Percentiles rank a stretch among this genome's conserved stretches.
These are phyloP conservation scores for Epichloe festucae DNA, from an alignment of 2,329 filamentous ascomycete species.

Conservation along the genomic window DNA sequence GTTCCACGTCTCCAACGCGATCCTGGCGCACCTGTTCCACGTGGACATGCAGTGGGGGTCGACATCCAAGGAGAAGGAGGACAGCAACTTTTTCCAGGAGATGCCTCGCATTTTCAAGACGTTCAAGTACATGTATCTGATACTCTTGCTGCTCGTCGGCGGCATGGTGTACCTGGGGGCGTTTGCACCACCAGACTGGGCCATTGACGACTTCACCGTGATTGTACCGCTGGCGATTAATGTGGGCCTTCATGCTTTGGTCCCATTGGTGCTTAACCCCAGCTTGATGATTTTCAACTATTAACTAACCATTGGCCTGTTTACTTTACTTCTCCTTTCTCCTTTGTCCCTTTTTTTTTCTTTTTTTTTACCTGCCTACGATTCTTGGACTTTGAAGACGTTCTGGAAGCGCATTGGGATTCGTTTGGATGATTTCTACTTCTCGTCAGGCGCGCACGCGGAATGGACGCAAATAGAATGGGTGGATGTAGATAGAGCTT, in stretches of 20 bases:
- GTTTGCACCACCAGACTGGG: slow-evolving; percentile 40
- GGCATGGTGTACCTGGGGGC: slow-evolving; percentile 36
- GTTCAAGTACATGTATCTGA: slow-evolving; percentile 40
- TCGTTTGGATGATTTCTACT: no score
- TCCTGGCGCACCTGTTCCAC: slow-evolving; percentile 29
- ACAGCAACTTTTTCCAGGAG: slow-evolving; percentile 43
- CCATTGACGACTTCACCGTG: slow-evolving; percentile 42
- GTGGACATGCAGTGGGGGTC: slow-evolving; percentile 36
- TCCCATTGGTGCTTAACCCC: slow-evolving; percentile 49
- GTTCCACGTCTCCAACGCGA: slow-evolving; percentile 27
- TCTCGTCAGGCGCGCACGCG: no score
- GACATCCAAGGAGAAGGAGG: slow-evolving; percentile 45
- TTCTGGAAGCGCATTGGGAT: no score
- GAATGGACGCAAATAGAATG: no score
- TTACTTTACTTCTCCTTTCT: no score
- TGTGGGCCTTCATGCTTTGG: slow-evolving; percentile 26
- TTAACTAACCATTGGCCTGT: slow-evolving; percentile 1
- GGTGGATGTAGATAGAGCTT: no score
- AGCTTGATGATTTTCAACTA: slow-evolving; percentile 38
- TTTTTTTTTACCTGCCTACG: background rate
- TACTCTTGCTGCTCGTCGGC: slow-evolving; percentile 30
- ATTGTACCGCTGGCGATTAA: slow-evolving; percentile 43
- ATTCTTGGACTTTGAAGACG: no score
- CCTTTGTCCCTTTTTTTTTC: background rate
- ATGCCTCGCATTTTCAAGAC: slow-evolving; percentile 39